Base-by-base conservation (phyloP, 352 stramenopile species). In the Pythium biforme region DNA sequence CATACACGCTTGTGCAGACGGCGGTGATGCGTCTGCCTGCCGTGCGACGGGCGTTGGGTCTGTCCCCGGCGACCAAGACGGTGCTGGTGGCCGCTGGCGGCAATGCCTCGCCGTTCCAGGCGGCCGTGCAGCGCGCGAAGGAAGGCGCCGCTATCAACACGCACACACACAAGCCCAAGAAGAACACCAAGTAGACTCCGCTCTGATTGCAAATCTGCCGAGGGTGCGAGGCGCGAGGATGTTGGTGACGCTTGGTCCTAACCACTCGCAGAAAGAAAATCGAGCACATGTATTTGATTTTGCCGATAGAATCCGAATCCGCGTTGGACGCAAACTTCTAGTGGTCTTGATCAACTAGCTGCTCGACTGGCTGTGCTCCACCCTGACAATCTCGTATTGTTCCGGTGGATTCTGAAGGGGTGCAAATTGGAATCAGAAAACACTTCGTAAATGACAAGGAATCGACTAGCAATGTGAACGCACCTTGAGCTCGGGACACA, bases 401-500 rank as follows among this genome's bases (percentile, higher is more conserved):
- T 83, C 72, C 4, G 79, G 81, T 19, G 77, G 66, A 52, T 86
- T 76, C 81, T 90, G 37, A n/a, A n/a, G n/a, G n/a, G n/a, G 19
- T 37, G 10, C 31, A 37, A 37, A 11, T 10, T n/a, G n/a, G n/a
- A n/a, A n/a, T n/a, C n/a, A n/a, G n/a, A n/a, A n/a, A n/a, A n/a
- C n/a, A n/a, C n/a, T n/a, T n/a, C n/a, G n/a, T n/a, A n/a, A n/a
- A n/a, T n/a, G n/a, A n/a, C n/a, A n/a, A n/a, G n/a, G n/a, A n/a
- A n/a, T n/a, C n/a, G n/a, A n/a, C n/a, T n/a, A n/a, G n/a, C n/a
- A n/a, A n/a, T 34, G 31, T 34, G 5, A 34, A 9, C 57, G 19
- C 57, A 90, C 82, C 66, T 87, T 83, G 51, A 93, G 83, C 56
- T 89, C 73, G 5, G 81, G 83, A 65, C 81, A 91, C 12, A 93